phyloP scores from a whole-genome alignment of 2,329 filamentous ascomycete species.

The Lachnum nothofagi region DNA sequence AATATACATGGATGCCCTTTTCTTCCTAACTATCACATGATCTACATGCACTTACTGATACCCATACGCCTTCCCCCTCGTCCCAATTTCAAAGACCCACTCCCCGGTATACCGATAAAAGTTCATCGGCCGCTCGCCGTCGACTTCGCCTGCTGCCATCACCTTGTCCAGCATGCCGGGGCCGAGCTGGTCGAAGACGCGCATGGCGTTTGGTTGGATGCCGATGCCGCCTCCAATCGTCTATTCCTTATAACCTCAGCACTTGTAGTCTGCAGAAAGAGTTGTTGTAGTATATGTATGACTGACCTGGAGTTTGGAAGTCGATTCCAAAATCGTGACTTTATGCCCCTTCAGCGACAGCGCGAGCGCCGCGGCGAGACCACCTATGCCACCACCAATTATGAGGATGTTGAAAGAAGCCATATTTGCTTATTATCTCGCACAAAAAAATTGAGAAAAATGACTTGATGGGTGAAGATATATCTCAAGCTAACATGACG shows the following conservation, averaged over 20 bases:
- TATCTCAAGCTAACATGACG: too few species aligned
- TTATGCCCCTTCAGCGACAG: constrained; percentile 27
- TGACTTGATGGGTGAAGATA: too few species aligned
- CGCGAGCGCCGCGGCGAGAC: constrained; percentile 30
- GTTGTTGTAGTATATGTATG: neutral
- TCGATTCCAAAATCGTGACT: constrained; percentile 28
- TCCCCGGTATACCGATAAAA: constrained; percentile 12
- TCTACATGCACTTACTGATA: constrained; percentile 6
- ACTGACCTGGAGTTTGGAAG: neutral
- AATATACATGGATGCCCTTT: neutral
- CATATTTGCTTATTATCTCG: neutral
- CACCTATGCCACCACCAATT: constrained; percentile 34
- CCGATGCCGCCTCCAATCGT: constrained; percentile 11
- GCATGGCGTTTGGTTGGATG: constrained; percentile 10
- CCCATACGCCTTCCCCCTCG: constrained; percentile 2
- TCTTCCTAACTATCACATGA: too few species aligned
- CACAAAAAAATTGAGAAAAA: too few species aligned
- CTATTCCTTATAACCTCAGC: neutral
- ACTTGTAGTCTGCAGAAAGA: neutral
- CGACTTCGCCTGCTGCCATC: constrained; percentile 3
- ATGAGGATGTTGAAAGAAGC: constrained; percentile 24
- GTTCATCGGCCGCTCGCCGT: neutral
- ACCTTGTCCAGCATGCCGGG: neutral
- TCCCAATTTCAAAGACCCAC: neutral
- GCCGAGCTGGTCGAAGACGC: constrained; percentile 6